phyloP scores from a whole-genome alignment of 441 rosid genomes.

The Jatropha podagrica region DNA sequence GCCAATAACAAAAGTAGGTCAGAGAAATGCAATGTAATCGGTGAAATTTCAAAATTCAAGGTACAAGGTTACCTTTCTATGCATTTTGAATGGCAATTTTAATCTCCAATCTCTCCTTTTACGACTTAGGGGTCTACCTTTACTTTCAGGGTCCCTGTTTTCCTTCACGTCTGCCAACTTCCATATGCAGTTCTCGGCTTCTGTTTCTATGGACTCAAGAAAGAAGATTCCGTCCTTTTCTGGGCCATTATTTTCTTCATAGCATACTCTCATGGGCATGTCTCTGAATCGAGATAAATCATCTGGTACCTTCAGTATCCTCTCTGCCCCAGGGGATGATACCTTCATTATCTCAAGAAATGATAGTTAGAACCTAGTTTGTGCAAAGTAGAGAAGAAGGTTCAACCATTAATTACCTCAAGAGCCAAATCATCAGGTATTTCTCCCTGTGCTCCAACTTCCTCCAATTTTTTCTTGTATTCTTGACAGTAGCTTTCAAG shows the following conservation, averaged over 20 bases:
- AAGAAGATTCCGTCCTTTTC: conserved; percentile 61
- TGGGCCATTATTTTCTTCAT: conserved; percentile 38
- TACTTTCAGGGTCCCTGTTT: conserved; percentile 73
- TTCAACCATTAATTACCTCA: conserved; percentile 47
- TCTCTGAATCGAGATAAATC: conserved; percentile 74
- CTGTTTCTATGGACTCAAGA: conserved; percentile 58
- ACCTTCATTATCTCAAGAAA: conserved; percentile 45
- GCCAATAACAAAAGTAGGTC: background rate
- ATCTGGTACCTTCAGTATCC: conserved; percentile 71
- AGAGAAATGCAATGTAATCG: background rate
- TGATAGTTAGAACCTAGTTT: background rate
- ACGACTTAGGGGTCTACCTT: conserved; percentile 81
- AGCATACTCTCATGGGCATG: conserved; percentile 73
- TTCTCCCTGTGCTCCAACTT: conserved; percentile 58
- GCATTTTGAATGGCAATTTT: conserved; percentile 48
- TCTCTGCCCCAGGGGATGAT: conserved; percentile 93
- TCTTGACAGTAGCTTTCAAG: conserved; percentile 67
- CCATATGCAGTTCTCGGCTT: conserved; percentile 71
- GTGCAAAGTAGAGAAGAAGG: conserved; percentile 9
- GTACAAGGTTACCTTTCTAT: conserved; percentile 56
- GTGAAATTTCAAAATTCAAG: conserved; percentile 42
- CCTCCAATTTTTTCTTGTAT: conserved; percentile 76
- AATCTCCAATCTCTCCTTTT: conserved; percentile 81
- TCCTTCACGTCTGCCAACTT: conserved; percentile 84
- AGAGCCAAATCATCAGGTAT: conserved; percentile 84